Evolutionary conservation across 2,329 filamentous ascomycete species (phyloP), one percentile per base, ranked within the genome.

Genomic region (Nannizzia gypsea): DNA sequence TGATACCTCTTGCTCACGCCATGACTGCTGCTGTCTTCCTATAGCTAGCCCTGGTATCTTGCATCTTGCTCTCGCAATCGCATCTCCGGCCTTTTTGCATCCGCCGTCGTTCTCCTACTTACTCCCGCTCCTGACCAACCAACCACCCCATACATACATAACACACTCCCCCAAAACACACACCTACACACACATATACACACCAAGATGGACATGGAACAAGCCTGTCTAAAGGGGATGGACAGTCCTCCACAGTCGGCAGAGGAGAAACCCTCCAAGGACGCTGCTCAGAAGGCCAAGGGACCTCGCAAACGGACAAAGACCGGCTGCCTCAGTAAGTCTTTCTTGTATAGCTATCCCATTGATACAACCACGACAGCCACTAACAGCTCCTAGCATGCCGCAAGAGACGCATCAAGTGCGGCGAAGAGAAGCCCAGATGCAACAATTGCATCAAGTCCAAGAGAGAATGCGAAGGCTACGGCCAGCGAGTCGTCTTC

Each of bases 361-460:
- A 50, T 15, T 54, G 15, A n/a, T 17, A 17, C 11, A 6, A 34
- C 42, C 26, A 59, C 64, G n/a, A 62, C 58, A 61, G 8, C 31
- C 11, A 34, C 31, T 34, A 11, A 34, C 31, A 34, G 31, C 31
- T 34, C 2, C 60, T 64, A 91, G 88, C 93, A 61, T 99, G 93
- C 75, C 87, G 93, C 64, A 92, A 89, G 74, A 86, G 93, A 58
- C 88, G 93, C 63, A 97, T 99, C 74, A 99, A 97, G 75, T 99
- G 93, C 73, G 93, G 93, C 63, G 93, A 97, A 72, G 89, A 90
- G 67, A 77, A 76, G 61, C 75, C 75, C 13, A 72, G 71, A 50
- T 77, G 75, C 68, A 73, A 71, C 62, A 76, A 77, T 63, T 77
- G 75, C 64, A 69, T 74, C 64, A 77, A 77, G 62, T 76, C 75